phyloP scores from a whole-genome alignment of 805 yeast species.

The Metschnikowia gelsemii region DNA sequence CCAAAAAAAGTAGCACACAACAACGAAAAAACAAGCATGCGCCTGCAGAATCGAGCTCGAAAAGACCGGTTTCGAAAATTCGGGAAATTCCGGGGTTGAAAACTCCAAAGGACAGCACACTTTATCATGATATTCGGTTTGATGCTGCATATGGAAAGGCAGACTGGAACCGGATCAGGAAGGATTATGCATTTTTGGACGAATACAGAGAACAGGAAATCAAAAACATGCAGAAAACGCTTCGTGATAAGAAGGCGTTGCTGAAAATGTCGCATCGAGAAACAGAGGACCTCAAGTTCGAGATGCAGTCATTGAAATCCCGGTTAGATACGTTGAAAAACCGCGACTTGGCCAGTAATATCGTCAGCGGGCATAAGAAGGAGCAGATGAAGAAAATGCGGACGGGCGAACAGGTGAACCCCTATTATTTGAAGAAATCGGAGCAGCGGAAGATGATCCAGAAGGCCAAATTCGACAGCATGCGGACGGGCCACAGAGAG shows the following conservation, averaged over 20 bases:
- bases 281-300: slow-evolving; percentile 50
- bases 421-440: slow-evolving; percentile 61
- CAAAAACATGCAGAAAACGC: slow-evolving; percentile 50
- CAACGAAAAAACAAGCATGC: slow-evolving; percentile 66
- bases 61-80: slow-evolving; percentile 63
- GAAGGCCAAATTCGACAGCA: slow-evolving; percentile 71
- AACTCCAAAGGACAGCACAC: slow-evolving; percentile 32
- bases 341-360: slow-evolving; percentile 70
- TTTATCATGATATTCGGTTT: slow-evolving; percentile 82
- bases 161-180: slow-evolving; percentile 62
- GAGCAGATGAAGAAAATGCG: slow-evolving; percentile 47
- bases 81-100: slow-evolving; percentile 74
- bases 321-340: slow-evolving; percentile 66
- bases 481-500: slow-evolving; percentile 71
- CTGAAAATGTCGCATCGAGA: slow-evolving; percentile 45
- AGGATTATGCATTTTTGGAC: slow-evolving; percentile 81
- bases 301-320: slow-evolving; percentile 63
- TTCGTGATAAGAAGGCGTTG: slow-evolving; percentile 53
- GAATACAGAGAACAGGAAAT: slow-evolving; percentile 81
- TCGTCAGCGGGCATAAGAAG: slow-evolving; percentile 58
- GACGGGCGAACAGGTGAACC: slow-evolving; percentile 48
- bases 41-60: slow-evolving; percentile 77
- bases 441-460: slow-evolving; percentile 74
- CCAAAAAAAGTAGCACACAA: slow-evolving; percentile 27
- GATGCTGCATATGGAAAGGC: slow-evolving; percentile 88